phyloP scores from a whole-genome alignment of 805 yeast species.

The Metschnikowia hibisci region DNA sequence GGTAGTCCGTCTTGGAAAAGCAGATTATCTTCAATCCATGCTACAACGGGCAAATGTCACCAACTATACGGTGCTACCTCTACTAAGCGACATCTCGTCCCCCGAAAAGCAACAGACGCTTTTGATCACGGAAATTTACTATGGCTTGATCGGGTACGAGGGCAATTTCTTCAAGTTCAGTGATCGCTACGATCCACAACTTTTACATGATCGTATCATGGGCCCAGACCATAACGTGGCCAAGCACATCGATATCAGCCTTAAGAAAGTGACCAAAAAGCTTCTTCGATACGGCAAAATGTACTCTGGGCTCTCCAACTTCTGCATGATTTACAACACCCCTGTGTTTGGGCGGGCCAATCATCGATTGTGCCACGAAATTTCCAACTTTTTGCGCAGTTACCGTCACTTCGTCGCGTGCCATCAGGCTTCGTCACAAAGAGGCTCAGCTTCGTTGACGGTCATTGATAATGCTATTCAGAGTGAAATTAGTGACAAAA shows the following conservation, averaged over 20 bases:
- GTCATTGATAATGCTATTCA: constrained; percentile 43
- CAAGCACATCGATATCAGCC: constrained; percentile 66
- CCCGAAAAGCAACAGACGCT: constrained; percentile 66
- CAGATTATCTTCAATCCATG: constrained; percentile 5
- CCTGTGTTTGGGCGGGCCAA: constrained; percentile 63
- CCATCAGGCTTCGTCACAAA: constrained; percentile 53
- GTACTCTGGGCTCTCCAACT: constrained; percentile 54
- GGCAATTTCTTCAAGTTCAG: constrained; percentile 73
- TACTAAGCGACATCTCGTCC: constrained; percentile 34
- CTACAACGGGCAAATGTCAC: neutral
- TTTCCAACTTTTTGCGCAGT: constrained; percentile 28
- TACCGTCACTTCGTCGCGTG: constrained; percentile 32
- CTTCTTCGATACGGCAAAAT: constrained; percentile 60
- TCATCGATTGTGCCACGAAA: constrained; percentile 65
- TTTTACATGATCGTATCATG: constrained; percentile 37
- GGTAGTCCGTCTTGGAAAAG: constrained; percentile 8
- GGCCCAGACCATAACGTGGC: constrained; percentile 80
- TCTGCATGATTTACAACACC: constrained; percentile 56
- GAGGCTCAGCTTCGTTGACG: constrained; percentile 54
- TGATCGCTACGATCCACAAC: constrained; percentile 51
- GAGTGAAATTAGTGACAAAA: constrained; percentile 24
- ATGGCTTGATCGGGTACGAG: constrained; percentile 67
- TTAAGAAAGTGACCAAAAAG: constrained; percentile 64
- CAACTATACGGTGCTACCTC: constrained; percentile 6
- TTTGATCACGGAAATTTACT: constrained; percentile 64